Base-by-base conservation (phyloP, 225 moss, liverwort and hornwort genomes). In the Antitrichia curtipendula region DNA sequence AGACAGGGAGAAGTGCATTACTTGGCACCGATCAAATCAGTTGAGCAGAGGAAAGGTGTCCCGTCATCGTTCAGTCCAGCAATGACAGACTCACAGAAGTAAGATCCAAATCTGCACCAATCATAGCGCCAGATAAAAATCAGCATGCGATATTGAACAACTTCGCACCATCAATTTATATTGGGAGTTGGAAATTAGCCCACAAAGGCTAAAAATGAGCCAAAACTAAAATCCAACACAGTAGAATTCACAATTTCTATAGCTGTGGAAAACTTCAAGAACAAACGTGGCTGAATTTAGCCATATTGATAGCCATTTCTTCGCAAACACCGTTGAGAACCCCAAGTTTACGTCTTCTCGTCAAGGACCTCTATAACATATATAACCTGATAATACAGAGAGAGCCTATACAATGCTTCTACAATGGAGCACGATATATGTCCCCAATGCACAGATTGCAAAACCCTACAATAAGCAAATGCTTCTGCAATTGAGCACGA, bases 21-120 rank as follows among this genome's bases (percentile, higher is more conserved):
- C 97, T 93, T 96, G 84, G 94, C 92, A 77, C 93, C 93, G 75
- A 97, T 96, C 88, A 96, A 90, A 88, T 96, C 95, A 53, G 91
- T 93, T 36, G 95, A 96, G 87, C 93, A 97, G 80, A 96, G 96
- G 83, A 96, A 53, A 53, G 93, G 95, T 25, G 83, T 85, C 62
- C 90, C 86, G 32, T 92, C 97, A 85, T 95, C 92, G 57, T 90
- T 93, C 80, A 95, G 91, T 68, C 94, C 95, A 62, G 90, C 97
- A 59, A 94, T 96, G 73, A 94, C 91, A 60, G 92, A 95, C 84
- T 96, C 95, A 81, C 94, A 93, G 74, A 95, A 96, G 78, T 95
- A 95, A 29, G 95, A 93, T 91, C 95, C 93, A 92, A 95, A 95
- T 84, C 93, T 94, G 91, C 82, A 85, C 34, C n/a, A 62, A 78